These are phyloP conservation scores for Dendrothele bispora DNA, from an alignment of 768 basidiomycete genomes.

Conservation along the genomic window DNA sequence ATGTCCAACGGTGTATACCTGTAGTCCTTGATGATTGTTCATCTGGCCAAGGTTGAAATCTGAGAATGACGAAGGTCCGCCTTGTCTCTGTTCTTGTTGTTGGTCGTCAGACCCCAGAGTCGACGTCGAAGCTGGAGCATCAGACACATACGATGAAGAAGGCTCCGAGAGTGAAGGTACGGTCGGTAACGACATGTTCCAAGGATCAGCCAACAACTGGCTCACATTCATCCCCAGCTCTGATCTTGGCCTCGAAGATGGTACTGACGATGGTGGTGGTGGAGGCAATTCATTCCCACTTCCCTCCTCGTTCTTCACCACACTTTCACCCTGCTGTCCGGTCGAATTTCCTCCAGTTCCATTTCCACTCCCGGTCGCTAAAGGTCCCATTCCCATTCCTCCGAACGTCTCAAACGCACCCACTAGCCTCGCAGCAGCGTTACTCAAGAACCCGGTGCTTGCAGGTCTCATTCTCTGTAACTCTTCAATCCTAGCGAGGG, in stretches of 20 bases:
- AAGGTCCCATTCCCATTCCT: constrained; percentile 9
- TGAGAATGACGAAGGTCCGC: constrained; percentile 22
- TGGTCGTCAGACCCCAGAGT: background rate
- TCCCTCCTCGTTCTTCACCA: constrained; percentile 3
- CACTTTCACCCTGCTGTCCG: too few species aligned
- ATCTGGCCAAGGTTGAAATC: constrained; percentile 19
- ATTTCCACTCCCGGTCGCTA: constrained; percentile 11
- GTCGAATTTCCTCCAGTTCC: background rate
- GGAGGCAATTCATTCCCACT: background rate
- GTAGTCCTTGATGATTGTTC: constrained; percentile 59
- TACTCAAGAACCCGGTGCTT: constrained; percentile 18
- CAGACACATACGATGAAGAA: background rate
- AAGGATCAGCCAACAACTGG: background rate
- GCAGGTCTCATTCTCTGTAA: constrained; percentile 40
- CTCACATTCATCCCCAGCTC: background rate
- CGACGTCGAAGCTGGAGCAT: background rate
- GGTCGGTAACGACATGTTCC: constrained; percentile 5
- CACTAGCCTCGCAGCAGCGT: constrained; percentile 8
- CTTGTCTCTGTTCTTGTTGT: constrained; percentile 20
- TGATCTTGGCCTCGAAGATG: too few species aligned
- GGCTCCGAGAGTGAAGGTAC: constrained; percentile 2
- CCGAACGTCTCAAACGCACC: constrained; percentile 12
- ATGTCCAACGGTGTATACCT: constrained; percentile 82
- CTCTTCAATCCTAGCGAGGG: constrained; percentile 54
- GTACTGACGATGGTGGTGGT: background rate